Conservation (phyloP, 2,329 filamentous ascomycete species). For the Sporothrix curviconia region DNA sequence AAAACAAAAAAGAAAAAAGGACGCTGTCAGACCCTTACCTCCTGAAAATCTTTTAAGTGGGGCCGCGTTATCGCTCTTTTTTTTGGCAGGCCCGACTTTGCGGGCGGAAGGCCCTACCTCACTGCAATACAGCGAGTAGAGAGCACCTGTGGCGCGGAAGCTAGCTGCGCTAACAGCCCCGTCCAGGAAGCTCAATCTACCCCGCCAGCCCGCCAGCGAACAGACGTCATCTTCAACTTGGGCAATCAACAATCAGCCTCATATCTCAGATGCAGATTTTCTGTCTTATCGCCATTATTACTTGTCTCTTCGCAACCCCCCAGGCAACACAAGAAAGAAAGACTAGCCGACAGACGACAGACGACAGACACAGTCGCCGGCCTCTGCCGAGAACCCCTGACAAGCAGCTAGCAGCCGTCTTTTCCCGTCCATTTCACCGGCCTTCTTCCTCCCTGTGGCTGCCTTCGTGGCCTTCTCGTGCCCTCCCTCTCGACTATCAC, state of each 20-base stretch:
- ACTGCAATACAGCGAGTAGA: background rate
- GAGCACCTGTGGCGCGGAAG: background rate
- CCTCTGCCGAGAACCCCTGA: background rate
- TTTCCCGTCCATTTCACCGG: background rate
- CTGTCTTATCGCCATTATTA: conserved; percentile 2
- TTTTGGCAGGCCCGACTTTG: background rate
- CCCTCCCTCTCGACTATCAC: background rate
- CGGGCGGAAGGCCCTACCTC: background rate
- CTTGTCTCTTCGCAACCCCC: background rate
- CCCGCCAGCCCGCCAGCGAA: conserved; percentile 2
- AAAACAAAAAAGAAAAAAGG: background rate
- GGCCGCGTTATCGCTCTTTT: conserved; percentile 2
- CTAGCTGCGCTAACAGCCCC: background rate
- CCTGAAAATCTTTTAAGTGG: background rate
- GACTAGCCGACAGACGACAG: background rate
- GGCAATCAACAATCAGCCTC: background rate
- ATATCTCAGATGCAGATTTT: background rate
- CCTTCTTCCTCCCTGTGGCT: too few species aligned
- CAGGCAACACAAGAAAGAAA: background rate
- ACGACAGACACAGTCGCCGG: background rate
- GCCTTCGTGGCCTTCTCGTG: too few species aligned
- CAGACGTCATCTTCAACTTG: background rate
- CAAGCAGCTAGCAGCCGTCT: background rate
- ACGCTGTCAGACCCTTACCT: background rate
- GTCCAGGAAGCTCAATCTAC: background rate